phyloP scores from a whole-genome alignment of 352 stramenopile species.

The Phytophthora hibernalis region DNA sequence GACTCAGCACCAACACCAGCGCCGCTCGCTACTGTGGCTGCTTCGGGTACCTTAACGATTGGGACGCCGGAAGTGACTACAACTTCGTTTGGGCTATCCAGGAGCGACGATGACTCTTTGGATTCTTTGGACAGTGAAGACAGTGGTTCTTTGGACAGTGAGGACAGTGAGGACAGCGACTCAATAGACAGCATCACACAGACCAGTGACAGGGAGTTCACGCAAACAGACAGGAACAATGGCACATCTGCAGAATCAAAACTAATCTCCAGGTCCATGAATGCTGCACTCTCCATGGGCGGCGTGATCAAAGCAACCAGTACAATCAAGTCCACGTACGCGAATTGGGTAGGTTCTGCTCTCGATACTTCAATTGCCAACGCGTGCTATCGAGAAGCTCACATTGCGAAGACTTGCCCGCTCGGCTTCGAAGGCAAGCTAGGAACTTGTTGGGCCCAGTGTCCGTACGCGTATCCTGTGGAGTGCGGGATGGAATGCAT shows the following conservation, averaged over 20 bases:
- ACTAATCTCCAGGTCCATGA: conserved; percentile 7
- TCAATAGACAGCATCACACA: background rate
- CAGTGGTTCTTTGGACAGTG: conserved; percentile 4
- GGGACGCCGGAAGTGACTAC: conserved; percentile 2
- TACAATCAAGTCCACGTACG: conserved; percentile 31
- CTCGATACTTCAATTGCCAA: conserved; percentile 27
- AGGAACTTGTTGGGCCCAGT: conserved; percentile 37
- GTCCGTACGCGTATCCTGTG: conserved; percentile 37
- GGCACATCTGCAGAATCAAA: background rate
- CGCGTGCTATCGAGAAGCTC: conserved; percentile 46
- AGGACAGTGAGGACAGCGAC: conserved; percentile 6
- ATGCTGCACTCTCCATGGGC: conserved; percentile 14
- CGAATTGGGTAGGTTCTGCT: conserved; percentile 38
- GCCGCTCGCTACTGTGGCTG: background rate
- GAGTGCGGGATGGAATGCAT: conserved; percentile 42
- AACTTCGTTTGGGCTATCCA: background rate
- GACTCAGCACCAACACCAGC: background rate
- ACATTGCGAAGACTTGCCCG: conserved; percentile 36
- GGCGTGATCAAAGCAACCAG: conserved; percentile 21
- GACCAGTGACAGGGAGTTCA: background rate
- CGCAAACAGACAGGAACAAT: background rate
- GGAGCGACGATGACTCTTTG: conserved; percentile 14
- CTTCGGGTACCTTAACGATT: background rate
- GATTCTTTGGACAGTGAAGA: conserved; percentile 31
- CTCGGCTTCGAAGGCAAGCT: conserved; percentile 21